Evolutionary conservation across 2,329 filamentous ascomycete species (phyloP).

Genomic region (Nakataea oryzae): DNA sequence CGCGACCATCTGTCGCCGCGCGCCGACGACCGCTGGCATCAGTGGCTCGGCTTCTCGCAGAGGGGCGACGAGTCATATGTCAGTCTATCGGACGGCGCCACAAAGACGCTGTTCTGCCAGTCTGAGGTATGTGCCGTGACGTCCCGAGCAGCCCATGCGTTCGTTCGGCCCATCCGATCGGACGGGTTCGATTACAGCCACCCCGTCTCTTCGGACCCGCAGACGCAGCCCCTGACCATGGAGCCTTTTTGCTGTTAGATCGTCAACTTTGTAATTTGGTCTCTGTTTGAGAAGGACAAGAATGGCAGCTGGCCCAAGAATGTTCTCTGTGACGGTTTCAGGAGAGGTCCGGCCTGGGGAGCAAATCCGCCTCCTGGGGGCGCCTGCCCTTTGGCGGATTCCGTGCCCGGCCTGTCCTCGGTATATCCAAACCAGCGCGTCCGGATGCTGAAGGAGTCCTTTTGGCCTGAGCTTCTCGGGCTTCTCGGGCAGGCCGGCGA

Average conservation of each 20-base stretch:
- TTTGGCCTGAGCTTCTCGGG: constrained; percentile 67
- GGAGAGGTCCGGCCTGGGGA: constrained; percentile 27
- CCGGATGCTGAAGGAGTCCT: constrained; percentile 51
- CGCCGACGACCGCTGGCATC: constrained; percentile 33
- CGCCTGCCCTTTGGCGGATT: constrained; percentile 1
- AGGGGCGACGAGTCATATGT: constrained; percentile 46
- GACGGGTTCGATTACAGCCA: no score
- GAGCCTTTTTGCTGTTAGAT: constrained; percentile 38
- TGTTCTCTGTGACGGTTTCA: constrained; percentile 75
- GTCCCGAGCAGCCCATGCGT: no score
- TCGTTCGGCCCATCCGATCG: no score
- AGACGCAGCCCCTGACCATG: not conserved
- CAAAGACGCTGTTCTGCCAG: constrained; percentile 42
- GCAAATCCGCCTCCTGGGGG: constrained; percentile 11
- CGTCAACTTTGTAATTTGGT: constrained; percentile 68
- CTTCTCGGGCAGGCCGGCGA: constrained; percentile 69
- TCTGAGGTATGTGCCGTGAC: constrained; percentile 51
- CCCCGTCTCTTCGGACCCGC: no score
- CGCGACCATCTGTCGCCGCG: constrained; percentile 6
- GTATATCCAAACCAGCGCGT: constrained; percentile 62
- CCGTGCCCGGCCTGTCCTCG: constrained; percentile 55
- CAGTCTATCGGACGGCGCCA: constrained; percentile 36
- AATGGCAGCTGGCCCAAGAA: constrained; percentile 51
- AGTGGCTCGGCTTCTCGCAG: constrained; percentile 54
- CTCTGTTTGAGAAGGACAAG: constrained; percentile 55